These are phyloP conservation scores for Grosmannia huntii DNA, from an alignment of 2,329 filamentous ascomycete species.

Conservation along the genomic window DNA sequence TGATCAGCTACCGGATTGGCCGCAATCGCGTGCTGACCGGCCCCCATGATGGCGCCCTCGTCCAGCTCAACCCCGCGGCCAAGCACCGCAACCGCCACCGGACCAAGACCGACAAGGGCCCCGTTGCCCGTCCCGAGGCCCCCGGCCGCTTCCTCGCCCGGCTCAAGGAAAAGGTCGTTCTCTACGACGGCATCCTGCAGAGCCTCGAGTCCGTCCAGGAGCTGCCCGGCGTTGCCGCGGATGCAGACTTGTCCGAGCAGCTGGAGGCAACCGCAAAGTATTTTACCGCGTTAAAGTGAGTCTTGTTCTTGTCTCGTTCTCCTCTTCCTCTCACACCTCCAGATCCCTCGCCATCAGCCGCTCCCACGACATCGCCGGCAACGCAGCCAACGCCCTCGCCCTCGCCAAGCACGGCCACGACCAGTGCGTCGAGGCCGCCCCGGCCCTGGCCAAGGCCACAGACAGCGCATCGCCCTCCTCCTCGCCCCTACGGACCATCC, in stretches of 20 bases:
- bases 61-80: slow-evolving; percentile 31
- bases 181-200: slow-evolving; percentile 85
- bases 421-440: slow-evolving; percentile 40
- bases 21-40: slow-evolving; percentile 83
- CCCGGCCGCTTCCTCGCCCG: slow-evolving; percentile 64
- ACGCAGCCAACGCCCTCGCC: slow-evolving; percentile 69
- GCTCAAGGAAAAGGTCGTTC: slow-evolving; percentile 72
- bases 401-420: slow-evolving; percentile 62
- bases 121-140: slow-evolving; percentile 43
- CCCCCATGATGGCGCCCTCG: slow-evolving; percentile 59
- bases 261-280: slow-evolving; percentile 70
- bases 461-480: slow-evolving; percentile 11
- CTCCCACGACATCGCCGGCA: slow-evolving; percentile 64
- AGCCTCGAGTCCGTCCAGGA: slow-evolving; percentile 85
- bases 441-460: slow-evolving; percentile 29
- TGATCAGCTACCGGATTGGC: slow-evolving; percentile 90
- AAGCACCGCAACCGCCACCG: no score
- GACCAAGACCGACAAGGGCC: no score
- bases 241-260: slow-evolving; percentile 61
- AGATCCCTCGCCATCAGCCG: slow-evolving; percentile 75
- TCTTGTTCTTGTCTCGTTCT: neutral
- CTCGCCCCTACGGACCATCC: slow-evolving; percentile 48
- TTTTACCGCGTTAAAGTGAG: slow-evolving; percentile 78
- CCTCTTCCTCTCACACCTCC: neutral
- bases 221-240: slow-evolving; percentile 77